Percentiles rank a stretch among this genome's conserved stretches.
These are phyloP conservation scores for Boletus sp. DNA, from an alignment of 768 basidiomycete genomes.

Conservation along the genomic window DNA sequence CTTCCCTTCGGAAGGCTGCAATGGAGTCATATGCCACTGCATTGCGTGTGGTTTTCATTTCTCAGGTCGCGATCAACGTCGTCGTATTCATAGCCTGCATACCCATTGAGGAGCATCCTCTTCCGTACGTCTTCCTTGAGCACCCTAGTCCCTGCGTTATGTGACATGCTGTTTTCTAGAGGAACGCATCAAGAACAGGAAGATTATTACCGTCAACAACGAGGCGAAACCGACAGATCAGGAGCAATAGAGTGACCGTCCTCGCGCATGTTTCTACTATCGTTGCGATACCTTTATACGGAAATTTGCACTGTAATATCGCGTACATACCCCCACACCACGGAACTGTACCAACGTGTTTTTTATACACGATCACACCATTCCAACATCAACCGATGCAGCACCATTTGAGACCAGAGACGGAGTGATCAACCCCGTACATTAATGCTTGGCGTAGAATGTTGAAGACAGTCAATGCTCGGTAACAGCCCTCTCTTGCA, in stretches of 20 bases:
- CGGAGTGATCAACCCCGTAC: background rate
- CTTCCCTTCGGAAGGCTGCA: constrained; percentile 54
- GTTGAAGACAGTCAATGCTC: constrained; percentile 12
- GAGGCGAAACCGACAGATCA: constrained; percentile 17
- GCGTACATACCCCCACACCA: constrained; percentile 23
- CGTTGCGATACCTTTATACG: constrained; percentile 20
- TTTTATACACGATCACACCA: constrained; percentile 16
- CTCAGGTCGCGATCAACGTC: constrained; percentile 66
- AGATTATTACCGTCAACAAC: constrained; percentile 47
- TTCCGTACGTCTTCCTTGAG: constrained; percentile 39
- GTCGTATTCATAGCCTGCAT: constrained; percentile 64
- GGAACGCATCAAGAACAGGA: constrained; percentile 63
- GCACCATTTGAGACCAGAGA: background rate
- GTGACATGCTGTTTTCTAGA: constrained; percentile 33
- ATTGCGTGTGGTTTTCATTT: constrained; percentile 78
- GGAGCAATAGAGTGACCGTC: constrained; percentile 14
- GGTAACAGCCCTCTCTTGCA: constrained; percentile 56
- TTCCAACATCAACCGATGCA: background rate
- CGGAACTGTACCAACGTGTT: constrained; percentile 22
- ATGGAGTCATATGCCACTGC: constrained; percentile 77
- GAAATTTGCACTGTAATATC: constrained; percentile 30
- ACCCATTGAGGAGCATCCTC: constrained; percentile 70
- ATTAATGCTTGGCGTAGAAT: constrained; percentile 1
- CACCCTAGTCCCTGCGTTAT: constrained; percentile 12
- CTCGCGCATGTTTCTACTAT: constrained; percentile 10